Evolutionary conservation across 805 yeast species (phyloP).

Genomic region (Lipomyces chichibuensis): DNA sequence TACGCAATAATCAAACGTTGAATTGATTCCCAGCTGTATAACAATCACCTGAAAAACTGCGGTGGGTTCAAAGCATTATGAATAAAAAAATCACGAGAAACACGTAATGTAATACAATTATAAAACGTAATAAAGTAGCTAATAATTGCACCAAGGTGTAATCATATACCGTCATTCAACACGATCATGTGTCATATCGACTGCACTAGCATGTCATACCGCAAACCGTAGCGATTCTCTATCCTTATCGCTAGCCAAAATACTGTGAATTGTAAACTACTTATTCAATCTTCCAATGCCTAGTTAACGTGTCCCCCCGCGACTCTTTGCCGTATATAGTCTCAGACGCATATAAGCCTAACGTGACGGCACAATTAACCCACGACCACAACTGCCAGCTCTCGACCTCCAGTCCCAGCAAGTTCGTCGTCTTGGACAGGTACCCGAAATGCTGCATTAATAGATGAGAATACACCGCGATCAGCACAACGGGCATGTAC

Average conservation of each 20-base stretch:
- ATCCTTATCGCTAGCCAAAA: not conserved
- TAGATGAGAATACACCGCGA: conserved; percentile 92
- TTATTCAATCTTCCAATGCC: conserved; percentile 39
- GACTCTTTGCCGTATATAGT: conserved; percentile 48
- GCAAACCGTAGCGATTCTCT: not conserved
- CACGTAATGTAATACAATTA: not conserved
- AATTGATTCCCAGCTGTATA: not conserved
- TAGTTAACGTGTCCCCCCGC: conserved; percentile 32
- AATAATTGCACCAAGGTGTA: not conserved
- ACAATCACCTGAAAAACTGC: not conserved
- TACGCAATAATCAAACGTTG: not conserved
- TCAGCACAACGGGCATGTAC: conserved; percentile 89
- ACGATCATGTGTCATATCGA: not conserved
- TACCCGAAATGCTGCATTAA: conserved; percentile 87
- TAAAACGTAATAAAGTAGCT: not conserved
- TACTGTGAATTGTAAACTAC: not conserved
- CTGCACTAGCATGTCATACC: not conserved
- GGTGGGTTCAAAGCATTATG: not conserved
- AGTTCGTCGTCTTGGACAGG: conserved; percentile 65
- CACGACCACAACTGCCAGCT: conserved; percentile 98
- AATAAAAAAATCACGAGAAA: not conserved
- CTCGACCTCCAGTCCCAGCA: conserved; percentile 47
- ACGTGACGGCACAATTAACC: conserved; percentile 82
- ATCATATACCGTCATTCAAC: not conserved
- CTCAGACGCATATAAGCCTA: conserved; percentile 80